Evolutionary conservation across 1,284 basidiomycete genomes (phyloP), one percentile per base, ranked within the genome.

Genomic region (Neonothopanus nambi): DNA sequence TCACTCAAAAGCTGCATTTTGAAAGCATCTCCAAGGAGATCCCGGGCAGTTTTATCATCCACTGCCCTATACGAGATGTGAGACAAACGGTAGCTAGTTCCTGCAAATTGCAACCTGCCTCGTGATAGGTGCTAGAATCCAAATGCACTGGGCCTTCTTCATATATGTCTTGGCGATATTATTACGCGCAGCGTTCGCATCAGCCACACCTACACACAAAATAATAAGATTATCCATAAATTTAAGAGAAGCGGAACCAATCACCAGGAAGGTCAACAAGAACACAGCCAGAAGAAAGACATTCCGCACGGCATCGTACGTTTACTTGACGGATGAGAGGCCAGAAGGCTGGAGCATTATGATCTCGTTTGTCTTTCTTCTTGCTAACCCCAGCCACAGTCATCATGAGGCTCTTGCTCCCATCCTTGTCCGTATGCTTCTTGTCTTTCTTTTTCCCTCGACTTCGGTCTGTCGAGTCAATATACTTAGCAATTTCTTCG

Each of bases 381-480:
- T 60, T 61, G 50, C 64, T 60, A n/a, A 54, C 51, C 13, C 65
- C 67, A n/a, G 62, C 63, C 13, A 68, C 64, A 52, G 65, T 65
- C 41, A 71, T 69, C 69, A 70, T 70, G 3, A 69, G 56, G 28
- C 57, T 66, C 46, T 67, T 67, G 40, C 35, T 51, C 11, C 60
- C 57, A 1, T 66, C 50, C 59, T 74, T 74, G 17, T 67, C 64
- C 54, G 72, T 72, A 36, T 71, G 61, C 48, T 74, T 72, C 53
- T 70, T 65, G 59, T 75, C 72, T 39, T 73, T 65, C 55, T 74
- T 74, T 55, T 75, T 70, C 45, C 74, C 74, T 15, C 79, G 73
- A 61, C 78, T 80, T 58, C 78, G 75, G 54, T 85, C 80, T 62
- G 83, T 85, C 1, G 82, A 84, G 60, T 84, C 82, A 54, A 85